Percentiles rank a stretch among this genome's conserved stretches.
Evolutionary conservation across 305 asterid genomes (phyloP).

Genomic region (Nicotiana rustica): DNA sequence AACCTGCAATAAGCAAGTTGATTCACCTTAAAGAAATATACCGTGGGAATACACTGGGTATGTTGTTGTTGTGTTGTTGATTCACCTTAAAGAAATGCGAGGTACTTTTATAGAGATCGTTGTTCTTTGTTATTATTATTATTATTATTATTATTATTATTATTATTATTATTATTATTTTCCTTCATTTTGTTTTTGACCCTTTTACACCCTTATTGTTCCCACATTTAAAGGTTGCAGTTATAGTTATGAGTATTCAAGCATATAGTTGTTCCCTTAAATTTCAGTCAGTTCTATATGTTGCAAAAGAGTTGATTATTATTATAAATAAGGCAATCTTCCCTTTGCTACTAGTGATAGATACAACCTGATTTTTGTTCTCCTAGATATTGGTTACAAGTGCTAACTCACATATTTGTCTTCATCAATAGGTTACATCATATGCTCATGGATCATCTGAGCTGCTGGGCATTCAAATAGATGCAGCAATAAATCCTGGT

Average conservation of each 20-base stretch:
- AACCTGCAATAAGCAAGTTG: slow-evolving; percentile 23
- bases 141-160: neutral
- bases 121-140: neutral
- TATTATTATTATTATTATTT: neutral
- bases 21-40: neutral
- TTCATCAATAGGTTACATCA: slow-evolving; percentile 79
- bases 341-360: slow-evolving; percentile 6
- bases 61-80: neutral
- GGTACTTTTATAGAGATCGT: slow-evolving; percentile 18
- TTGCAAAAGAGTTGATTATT: slow-evolving; percentile 16
- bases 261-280: slow-evolving; percentile 26
- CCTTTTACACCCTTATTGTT: slow-evolving; percentile 17
- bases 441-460: slow-evolving; percentile 98
- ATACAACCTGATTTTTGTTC: neutral
- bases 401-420: slow-evolving; percentile 31
- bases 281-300: slow-evolving; percentile 24
- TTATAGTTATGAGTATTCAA: neutral
- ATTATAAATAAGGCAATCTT: neutral
- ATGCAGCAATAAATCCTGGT: slow-evolving; percentile 99
- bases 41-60: no score
- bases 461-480: slow-evolving; percentile 97
- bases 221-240: slow-evolving; percentile 7
- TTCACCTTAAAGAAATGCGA: neutral
- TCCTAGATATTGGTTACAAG: slow-evolving; percentile 7
- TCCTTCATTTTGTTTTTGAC: neutral